Base-by-base conservation (phyloP, 495 filamentous ascomycete genomes). In the Aspergillus taichungensis region DNA sequence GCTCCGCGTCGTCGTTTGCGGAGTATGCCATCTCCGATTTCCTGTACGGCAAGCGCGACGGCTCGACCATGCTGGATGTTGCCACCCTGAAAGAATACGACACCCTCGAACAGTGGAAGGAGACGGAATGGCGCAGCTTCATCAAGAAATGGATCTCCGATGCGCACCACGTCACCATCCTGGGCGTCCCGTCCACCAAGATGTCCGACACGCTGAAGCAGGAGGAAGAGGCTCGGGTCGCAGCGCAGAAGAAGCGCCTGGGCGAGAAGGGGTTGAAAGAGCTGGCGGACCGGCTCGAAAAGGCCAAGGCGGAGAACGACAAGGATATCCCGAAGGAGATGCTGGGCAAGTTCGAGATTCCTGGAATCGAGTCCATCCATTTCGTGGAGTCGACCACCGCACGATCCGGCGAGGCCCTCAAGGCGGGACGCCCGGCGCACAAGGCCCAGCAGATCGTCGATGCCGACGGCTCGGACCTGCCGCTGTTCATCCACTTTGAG, bases 401-500 rank as follows among this genome's bases (percentile, higher is more conserved):
- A 30, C 74, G 88, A 43, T 87, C 89, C 27, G 92, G 94, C 33
- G 64, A 81, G 52, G 94, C 94, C 9, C 68, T 79, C 45, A 72
- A 78, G 46, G 66, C 87, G 46, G 88, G 87, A 7, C 69, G 55
- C 28, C 68, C 77, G 1, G 67, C 81, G 13, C 91, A 88, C 55
- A 55, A 72, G 0, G 72, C 84, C n/a, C 92, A 98, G 60, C 74
- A 80, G 43, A 57, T 82, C 37, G 76, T 98, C 40, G 86, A 95
- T 54, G 69, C 74, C 14, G 81, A 89, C 42, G 70, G 74, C 7
- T 52, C 73, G 3, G 73, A 75, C 39, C 52, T 78, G 32, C 87
- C 90, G 1, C 71, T 95, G 3, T 99, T 95, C 63, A 74, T 99
- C n/a, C 94, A 99, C 64, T 99, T 92, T 53, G 92, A 99, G 68